Base-by-base conservation (phyloP, 805 yeast species). In the Metschnikowia arizonensis region DNA sequence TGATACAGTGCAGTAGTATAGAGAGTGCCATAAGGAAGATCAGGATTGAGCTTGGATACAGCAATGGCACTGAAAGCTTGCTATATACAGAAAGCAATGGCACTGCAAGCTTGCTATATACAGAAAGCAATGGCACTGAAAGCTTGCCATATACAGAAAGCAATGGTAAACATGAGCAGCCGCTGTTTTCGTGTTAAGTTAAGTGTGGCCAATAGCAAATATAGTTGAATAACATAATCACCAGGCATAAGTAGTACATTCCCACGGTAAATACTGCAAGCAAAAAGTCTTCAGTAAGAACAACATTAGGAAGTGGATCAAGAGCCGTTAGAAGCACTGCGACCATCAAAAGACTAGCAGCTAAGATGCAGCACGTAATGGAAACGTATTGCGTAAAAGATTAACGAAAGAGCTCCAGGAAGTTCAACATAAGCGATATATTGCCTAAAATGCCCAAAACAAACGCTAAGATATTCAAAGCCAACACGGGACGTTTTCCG, bases 1-100 rank as follows among this genome's bases (percentile, higher is more conserved):
- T 0, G 95, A 81, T 1, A 85, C 88, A 9, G 78, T 76, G 54
- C 88, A 81, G 60, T 76, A 87, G 59, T 86, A 88, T 37, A 87
- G 59, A 0, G 86, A 80, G n/a, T 72, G 0, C 89, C 88, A 58
- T 75, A 85, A 1, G 57, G 46, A 8, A 65, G 29, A 1, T 74
- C 67, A 0, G 45, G 52, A 7, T 68, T 58, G 8, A 79, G 56
- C 33, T 68, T 60, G 1, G 78, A 83, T 59, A 63, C 57, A 1
- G 48, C 50, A 1, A 63, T 50, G 1, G 86, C 77, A 9, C 96
- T 96, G 62, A 83, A n/a, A n/a, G n/a, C n/a, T n/a, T n/a, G n/a
- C n/a, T n/a, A n/a, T n/a, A n/a, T n/a, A n/a, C n/a, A n/a, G n/a
- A n/a, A n/a, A n/a, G n/a, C n/a, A n/a, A n/a, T n/a, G n/a, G n/a